Conservation (phyloP, 768 basidiomycete genomes). For the Mycena alexandri region DNA sequence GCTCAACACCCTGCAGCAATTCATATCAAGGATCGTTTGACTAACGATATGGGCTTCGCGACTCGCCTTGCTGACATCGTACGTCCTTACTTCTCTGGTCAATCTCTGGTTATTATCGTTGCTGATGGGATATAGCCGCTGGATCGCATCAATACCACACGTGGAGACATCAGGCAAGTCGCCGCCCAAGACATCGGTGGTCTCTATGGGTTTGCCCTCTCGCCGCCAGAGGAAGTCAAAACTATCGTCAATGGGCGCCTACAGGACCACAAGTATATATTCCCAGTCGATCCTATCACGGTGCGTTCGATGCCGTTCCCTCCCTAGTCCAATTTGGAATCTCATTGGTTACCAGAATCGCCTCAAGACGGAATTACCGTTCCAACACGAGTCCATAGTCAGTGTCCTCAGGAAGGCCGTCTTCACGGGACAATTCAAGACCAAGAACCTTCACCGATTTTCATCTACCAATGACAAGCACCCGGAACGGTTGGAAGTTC, state of each 20-base stretch:
- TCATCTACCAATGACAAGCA: neutral
- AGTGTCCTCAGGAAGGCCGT: neutral
- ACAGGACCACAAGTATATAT: constrained; percentile 27
- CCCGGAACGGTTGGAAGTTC: neutral
- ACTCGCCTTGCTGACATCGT: constrained; percentile 10
- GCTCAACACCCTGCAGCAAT: neutral
- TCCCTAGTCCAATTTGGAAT: too few species aligned
- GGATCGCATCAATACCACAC: constrained; percentile 18
- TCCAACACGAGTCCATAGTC: neutral
- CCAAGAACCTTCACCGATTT: constrained; percentile 1
- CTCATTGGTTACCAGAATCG: too few species aligned
- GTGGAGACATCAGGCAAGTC: constrained; percentile 17
- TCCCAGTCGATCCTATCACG: neutral
- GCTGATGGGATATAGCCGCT: neutral
- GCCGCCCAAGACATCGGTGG: neutral
- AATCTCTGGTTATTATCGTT: too few species aligned
- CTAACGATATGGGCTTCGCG: neutral
- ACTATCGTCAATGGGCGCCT: constrained; percentile 5
- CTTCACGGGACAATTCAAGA: neutral
- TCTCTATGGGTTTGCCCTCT: neutral
- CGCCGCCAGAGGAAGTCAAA: neutral
- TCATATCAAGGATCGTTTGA: neutral
- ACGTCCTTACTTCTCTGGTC: neutral
- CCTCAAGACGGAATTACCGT: neutral
- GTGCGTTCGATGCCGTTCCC: neutral